Percentiles rank a stretch among this genome's conserved stretches.
phyloP scores from a whole-genome alignment of 2,329 filamentous ascomycete species.

The Periconia sp. region DNA sequence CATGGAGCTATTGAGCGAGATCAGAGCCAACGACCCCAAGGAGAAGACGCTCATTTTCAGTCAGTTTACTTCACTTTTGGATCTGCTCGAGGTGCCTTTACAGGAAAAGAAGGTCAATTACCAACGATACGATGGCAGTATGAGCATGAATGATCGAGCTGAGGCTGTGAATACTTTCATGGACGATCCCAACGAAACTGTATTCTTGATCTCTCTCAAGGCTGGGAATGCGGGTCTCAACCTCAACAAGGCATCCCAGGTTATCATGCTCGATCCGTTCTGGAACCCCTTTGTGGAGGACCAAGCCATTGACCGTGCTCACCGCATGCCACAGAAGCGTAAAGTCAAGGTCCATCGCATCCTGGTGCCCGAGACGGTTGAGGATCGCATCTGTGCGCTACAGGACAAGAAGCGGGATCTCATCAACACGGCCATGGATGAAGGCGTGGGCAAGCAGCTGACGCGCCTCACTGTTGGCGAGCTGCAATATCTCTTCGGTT shows the following conservation, averaged over 20 bases:
- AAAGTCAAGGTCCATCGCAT: conserved; percentile 80
- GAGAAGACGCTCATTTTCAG: conserved; percentile 84
- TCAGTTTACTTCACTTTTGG: conserved; percentile 77
- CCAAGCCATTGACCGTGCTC: conserved; percentile 86
- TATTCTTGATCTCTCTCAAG: conserved; percentile 78
- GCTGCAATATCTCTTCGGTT: conserved; percentile 69
- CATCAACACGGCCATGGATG: conserved; percentile 78
- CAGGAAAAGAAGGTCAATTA: conserved; percentile 59
- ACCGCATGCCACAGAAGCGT: conserved; percentile 79
- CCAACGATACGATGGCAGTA: conserved; percentile 75
- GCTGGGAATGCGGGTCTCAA: conserved; percentile 87
- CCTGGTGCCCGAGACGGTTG: conserved; percentile 75
- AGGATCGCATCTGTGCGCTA: conserved; percentile 79
- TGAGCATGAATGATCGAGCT: conserved; percentile 67
- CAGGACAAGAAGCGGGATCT: conserved; percentile 78
- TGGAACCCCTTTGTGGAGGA: conserved; percentile 88
- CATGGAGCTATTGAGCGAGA: conserved; percentile 62
- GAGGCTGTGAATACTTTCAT: conserved; percentile 69
- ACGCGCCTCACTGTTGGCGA: conserved; percentile 67
- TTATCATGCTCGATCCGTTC: conserved; percentile 68
- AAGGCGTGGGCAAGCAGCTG: conserved; percentile 67
- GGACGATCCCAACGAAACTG: conserved; percentile 59
- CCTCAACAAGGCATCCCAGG: conserved; percentile 76
- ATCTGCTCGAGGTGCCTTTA: conserved; percentile 75
- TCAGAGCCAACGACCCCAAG: conserved; percentile 52